Evolutionary conservation across 2,329 filamentous ascomycete genomes (phyloP).

Genomic region (Ceratocystis destructans): DNA sequence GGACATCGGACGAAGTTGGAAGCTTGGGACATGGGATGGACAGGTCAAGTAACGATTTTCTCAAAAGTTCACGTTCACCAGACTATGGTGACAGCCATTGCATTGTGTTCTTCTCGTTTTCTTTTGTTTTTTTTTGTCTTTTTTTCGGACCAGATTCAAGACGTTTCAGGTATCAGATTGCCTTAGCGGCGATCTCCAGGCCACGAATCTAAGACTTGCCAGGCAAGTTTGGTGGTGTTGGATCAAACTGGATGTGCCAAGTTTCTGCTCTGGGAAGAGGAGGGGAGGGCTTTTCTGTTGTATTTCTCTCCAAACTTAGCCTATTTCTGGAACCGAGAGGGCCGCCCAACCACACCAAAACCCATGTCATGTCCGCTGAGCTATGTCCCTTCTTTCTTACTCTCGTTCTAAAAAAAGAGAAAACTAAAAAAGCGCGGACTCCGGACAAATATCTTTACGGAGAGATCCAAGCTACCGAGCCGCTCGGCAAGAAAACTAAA

Average conservation of each 20-base stretch:
- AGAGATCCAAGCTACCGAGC: background rate
- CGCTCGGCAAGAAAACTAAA: background rate
- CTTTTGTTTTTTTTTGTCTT: background rate
- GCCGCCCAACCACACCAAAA: background rate
- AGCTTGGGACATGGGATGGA: background rate
- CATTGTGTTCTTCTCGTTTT: background rate
- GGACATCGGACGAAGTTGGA: background rate
- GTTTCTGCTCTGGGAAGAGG: background rate
- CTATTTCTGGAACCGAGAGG: background rate
- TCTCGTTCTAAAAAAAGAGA: constrained; percentile 6
- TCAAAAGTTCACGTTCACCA: background rate
- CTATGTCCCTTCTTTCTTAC: background rate
- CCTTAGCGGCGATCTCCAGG: constrained; percentile 4
- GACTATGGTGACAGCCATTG: background rate
- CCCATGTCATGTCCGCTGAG: background rate
- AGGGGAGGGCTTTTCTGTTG: too few species aligned
- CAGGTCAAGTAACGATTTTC: constrained; percentile 1
- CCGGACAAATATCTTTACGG: background rate
- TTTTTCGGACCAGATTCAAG: background rate
- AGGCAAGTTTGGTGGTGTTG: background rate
- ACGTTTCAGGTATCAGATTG: constrained; percentile 3
- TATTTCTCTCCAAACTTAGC: too few species aligned
- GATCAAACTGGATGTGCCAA: background rate
- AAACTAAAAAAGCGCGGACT: constrained; percentile 6
- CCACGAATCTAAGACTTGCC: background rate